phyloP scores from a whole-genome alignment of 2,329 filamentous ascomycete genomes.

The Purpureocillium lavendulum region DNA sequence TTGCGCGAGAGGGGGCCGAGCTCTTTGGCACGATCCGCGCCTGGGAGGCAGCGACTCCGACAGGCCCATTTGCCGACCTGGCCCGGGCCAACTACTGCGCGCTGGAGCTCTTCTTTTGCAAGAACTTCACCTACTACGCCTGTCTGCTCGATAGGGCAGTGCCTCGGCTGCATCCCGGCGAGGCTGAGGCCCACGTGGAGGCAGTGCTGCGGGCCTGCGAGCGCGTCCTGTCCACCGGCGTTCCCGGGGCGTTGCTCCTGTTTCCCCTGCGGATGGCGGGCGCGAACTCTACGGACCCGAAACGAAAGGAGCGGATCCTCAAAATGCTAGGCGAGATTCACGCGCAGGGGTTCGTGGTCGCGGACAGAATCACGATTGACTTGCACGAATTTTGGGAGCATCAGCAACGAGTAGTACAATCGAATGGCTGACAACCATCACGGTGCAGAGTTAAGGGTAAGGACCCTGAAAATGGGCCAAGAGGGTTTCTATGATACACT shows the following conservation, averaged over 20 bases:
- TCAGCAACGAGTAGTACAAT: neutral
- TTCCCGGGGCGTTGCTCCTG: slow-evolving; percentile 11
- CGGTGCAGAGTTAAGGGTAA: too few species aligned
- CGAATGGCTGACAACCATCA: too few species aligned
- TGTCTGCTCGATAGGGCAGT: slow-evolving; percentile 8
- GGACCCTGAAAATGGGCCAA: too few species aligned
- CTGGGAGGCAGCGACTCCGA: neutral
- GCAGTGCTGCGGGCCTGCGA: too few species aligned
- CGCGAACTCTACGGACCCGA: neutral
- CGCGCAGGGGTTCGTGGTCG: slow-evolving; percentile 14
- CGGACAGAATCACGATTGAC: slow-evolving; percentile 12
- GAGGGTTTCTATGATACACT: too few species aligned
- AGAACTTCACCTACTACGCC: slow-evolving; percentile 14
- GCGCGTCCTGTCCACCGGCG: neutral
- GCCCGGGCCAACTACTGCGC: slow-evolving; percentile 9
- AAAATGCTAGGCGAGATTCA: slow-evolving; percentile 7
- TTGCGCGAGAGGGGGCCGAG: slow-evolving; percentile 7
- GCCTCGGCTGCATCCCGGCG: slow-evolving; percentile 3
- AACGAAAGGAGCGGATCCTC: neutral
- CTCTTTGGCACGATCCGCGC: neutral
- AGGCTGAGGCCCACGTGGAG: slow-evolving; percentile 2
- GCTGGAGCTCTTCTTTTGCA: slow-evolving; percentile 12
- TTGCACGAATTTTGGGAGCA: slow-evolving; percentile 13
- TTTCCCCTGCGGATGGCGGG: slow-evolving; percentile 17
- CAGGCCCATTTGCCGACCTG: neutral